Conservation (phyloP, 495 filamentous ascomycete genomes). For the Penicillium lagena region DNA sequence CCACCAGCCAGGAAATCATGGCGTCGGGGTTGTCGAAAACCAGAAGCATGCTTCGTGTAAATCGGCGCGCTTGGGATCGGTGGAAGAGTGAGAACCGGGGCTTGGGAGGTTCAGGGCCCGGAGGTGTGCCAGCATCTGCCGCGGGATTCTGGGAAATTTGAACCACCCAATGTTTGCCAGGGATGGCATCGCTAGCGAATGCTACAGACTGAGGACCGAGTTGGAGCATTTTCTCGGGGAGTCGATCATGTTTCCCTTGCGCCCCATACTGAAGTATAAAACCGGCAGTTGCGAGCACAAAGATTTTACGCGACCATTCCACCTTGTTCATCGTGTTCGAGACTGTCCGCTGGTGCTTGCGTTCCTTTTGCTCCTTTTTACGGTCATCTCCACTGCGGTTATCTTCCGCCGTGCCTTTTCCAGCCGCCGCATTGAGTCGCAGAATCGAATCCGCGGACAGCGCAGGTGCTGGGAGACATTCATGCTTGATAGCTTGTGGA, state of each 20-base stretch:
- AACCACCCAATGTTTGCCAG: constrained; percentile 86
- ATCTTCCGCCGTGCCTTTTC: constrained; percentile 17
- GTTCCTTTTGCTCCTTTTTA: constrained; percentile 38
- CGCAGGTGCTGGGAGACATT: constrained; percentile 40
- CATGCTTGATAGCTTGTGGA: constrained; percentile 67
- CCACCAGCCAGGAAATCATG: constrained; percentile 75
- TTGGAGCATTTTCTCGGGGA: constrained; percentile 82
- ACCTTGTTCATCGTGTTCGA: constrained; percentile 57
- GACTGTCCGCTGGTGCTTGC: constrained; percentile 39
- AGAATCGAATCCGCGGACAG: constrained; percentile 55
- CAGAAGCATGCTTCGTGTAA: constrained; percentile 66
- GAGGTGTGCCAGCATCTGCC: constrained; percentile 45
- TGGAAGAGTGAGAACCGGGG: constrained; percentile 66
- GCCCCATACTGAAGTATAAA: constrained; percentile 84
- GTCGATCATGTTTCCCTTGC: constrained; percentile 69
- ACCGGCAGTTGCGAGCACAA: constrained; percentile 73
- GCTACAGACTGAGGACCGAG: constrained; percentile 82
- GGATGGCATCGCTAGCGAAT: constrained; percentile 89
- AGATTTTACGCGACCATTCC: constrained; percentile 80
- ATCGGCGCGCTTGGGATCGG: constrained; percentile 48
- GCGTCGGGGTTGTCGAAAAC: constrained; percentile 75
- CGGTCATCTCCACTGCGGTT: constrained; percentile 6
- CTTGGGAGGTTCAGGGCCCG: constrained; percentile 42
- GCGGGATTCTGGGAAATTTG: constrained; percentile 75
- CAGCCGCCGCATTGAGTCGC: constrained; percentile 42